A percentile compares a stretch with the other conserved stretches of the same genome.
phyloP scores from a whole-genome alignment of 768 basidiomycete genomes.

The Fibroporia radiculosa region DNA sequence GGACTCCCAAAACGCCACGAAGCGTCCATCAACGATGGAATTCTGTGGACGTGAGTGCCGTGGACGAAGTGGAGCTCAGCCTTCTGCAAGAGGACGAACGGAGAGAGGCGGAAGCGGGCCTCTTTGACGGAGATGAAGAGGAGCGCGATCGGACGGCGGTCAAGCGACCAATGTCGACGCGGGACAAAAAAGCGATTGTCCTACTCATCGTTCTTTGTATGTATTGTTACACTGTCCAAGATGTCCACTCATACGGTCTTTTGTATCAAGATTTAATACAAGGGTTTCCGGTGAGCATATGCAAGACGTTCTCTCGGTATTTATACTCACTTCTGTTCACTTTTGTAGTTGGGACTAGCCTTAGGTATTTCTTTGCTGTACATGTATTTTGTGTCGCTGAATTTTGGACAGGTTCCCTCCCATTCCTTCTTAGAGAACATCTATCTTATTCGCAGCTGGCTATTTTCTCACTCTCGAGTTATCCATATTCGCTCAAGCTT shows the following conservation, averaged over 20 bases:
- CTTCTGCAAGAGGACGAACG: slow-evolving; percentile 53
- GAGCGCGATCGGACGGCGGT: slow-evolving; percentile 26
- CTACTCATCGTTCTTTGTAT: slow-evolving; percentile 82
- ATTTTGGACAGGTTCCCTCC: slow-evolving; percentile 68
- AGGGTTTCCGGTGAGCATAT: slow-evolving; percentile 22
- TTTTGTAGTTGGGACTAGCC: slow-evolving; percentile 71
- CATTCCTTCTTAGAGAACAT: slow-evolving; percentile 92
- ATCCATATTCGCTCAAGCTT: slow-evolving; percentile 95
- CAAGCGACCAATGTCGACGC: slow-evolving; percentile 50
- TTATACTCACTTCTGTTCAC: neutral
- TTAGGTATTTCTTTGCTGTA: slow-evolving; percentile 44
- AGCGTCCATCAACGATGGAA: slow-evolving; percentile 10
- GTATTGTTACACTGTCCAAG: slow-evolving; percentile 25
- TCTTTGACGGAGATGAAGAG: slow-evolving; percentile 27
- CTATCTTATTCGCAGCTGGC: slow-evolving; percentile 96
- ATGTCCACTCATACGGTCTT: slow-evolving; percentile 5
- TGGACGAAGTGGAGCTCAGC: slow-evolving; percentile 56
- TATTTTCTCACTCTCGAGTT: slow-evolving; percentile 86
- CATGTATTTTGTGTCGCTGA: neutral
- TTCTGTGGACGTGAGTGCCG: slow-evolving; percentile 9
- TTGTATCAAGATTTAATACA: slow-evolving; percentile 48
- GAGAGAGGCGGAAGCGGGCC: slow-evolving; percentile 33
- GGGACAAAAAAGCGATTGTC: slow-evolving; percentile 80
- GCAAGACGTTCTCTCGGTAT: neutral
- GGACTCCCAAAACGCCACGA: slow-evolving; percentile 19